Base-by-base conservation (phyloP, 1,284 basidiomycete species). In the Golubevia sp. region DNA sequence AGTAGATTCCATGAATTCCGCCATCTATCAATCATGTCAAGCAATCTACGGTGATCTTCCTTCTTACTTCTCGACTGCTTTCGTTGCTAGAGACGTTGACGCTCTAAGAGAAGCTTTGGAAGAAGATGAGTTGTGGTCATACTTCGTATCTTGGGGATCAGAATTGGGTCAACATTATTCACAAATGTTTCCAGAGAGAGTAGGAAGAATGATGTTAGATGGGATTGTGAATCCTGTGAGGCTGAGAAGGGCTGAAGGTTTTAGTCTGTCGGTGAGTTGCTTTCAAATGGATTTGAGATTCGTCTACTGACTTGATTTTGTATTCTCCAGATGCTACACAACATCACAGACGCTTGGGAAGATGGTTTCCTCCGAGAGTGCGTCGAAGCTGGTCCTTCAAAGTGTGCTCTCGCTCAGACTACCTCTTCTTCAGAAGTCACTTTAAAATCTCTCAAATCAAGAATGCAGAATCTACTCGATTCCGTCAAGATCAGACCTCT, bases 351-450 rank as follows among this genome's bases (percentile, higher is more conserved):
- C 6, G 64, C 64, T 6, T 72, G 63, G 18, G 54, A 62, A 18
- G 70, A 72, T n/a, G 70, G 67, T 0, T 66, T 72, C 34, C 26
- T 72, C 6, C 65, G 70, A 3, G 70, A 72, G 21, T 72, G 70
- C 20, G 53, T 69, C 15, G 49, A 49, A 30, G 67, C 70, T 0
- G 70, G 70, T 27, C 64, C 67, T 0, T 30, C 67, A 2, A 56
- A 25, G 2, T 72, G 70, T 24, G 56, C 51, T 1, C 64, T 72
- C 1, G 70, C 70, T 13, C 24, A 61, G n/a, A 51, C 20, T 27
- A 20, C 20, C 13, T 15, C 26, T 6, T 11, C 20, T 2, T 48
- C 4, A 5, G 30, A 34, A 34, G 30, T 5, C 30, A 3, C 18
- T 3, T 27, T 56, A 26, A 49, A 20, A 1, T 51, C 34, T 6